Base-by-base conservation (phyloP, 139 green algal species). In the Coelastrella sp. region DNA sequence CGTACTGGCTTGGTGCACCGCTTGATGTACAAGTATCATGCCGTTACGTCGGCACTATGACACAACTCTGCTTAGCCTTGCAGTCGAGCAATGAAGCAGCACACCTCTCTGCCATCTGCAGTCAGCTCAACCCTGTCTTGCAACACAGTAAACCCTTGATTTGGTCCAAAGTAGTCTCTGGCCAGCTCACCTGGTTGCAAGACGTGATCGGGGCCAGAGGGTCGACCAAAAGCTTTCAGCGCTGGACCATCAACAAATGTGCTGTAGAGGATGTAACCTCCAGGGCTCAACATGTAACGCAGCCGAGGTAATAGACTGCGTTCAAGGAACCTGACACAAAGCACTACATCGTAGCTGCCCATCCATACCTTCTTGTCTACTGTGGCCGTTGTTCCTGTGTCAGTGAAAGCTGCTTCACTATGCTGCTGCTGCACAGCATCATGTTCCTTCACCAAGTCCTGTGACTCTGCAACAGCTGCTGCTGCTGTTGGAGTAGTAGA, bases 221-320 rank as follows among this genome's bases (percentile, higher is more conserved):
- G 88, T 50, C 88, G 48, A 9, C 85, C 88, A 83, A 91, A 89
- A 4, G 81, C 81, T 13, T 81, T 67, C 48, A 85, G 17, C 4
- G 85, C 85, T 19, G 73, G 74, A 27, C 79, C 64, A n/a, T 91
- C 85, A 23, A 89, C 64, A 79, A 91, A 91, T 23, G 88, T 91
- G 27, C 78, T 86, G 76, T 88, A 88, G 40, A 91, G 38, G 11
- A 91, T 67, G 5, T 81, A 74, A 30, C 88, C 88, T 6, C 88
- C 88, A 34, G 85, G 85, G 15, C 43, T 30, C 43, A 91, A 60
- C 48, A 88, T 34, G 5, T 25, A 6, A 0, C 50, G 7, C 75
- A 91, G 59, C 35, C 17, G 43, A 13, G 57, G 53, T 21, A 89
- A 30, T 38, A 91, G 69, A n/a, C 75, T 27, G 2, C 88, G 88